Percentiles rank a stretch among this genome's conserved stretches.
These are phyloP conservation scores for Corchorus olitorius DNA, from an alignment of 345 rosid species.

Conservation along the genomic window DNA sequence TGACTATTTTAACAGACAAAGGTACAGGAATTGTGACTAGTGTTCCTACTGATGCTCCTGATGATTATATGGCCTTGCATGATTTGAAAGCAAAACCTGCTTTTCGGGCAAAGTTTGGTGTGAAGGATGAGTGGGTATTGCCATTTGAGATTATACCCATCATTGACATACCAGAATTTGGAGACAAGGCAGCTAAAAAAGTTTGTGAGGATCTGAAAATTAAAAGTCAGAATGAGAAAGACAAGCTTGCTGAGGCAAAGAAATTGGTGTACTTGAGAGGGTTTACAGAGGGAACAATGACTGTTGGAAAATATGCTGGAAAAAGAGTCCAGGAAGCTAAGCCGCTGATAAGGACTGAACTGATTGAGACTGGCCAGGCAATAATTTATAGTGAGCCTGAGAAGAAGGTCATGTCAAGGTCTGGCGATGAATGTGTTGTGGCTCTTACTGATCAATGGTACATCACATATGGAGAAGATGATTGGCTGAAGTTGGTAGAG, in stretches of 20 bases:
- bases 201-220: conserved; percentile 83
- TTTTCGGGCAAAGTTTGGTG: conserved; percentile 66
- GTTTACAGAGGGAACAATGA: conserved; percentile 81
- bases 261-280: conserved; percentile 85
- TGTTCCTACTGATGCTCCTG: conserved; percentile 98
- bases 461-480: conserved; percentile 81
- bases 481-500: conserved; percentile 75
- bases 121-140: conserved; percentile 86
- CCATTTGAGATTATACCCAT: conserved; percentile 78
- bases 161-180: conserved; percentile 79
- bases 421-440: conserved; percentile 98
- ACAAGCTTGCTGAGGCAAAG: conserved; percentile 89
- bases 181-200: conserved; percentile 87
- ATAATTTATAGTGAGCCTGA: conserved; percentile 91
- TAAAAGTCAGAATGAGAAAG: conserved; percentile 91
- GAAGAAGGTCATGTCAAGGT: conserved; percentile 88
- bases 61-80: conserved; percentile 84
- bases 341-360: conserved; percentile 67
- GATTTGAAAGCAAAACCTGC: conserved; percentile 84
- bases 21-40: conserved; percentile 97
- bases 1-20: conserved; percentile 87
- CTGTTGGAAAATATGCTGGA: conserved; percentile 75
- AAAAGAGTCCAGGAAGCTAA: conserved; percentile 80
- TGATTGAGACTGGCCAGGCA: conserved; percentile 75
- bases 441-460: conserved; percentile 99